Base-by-base conservation (phyloP, 768 basidiomycete genomes). In the Pisolithus microcarpus region DNA sequence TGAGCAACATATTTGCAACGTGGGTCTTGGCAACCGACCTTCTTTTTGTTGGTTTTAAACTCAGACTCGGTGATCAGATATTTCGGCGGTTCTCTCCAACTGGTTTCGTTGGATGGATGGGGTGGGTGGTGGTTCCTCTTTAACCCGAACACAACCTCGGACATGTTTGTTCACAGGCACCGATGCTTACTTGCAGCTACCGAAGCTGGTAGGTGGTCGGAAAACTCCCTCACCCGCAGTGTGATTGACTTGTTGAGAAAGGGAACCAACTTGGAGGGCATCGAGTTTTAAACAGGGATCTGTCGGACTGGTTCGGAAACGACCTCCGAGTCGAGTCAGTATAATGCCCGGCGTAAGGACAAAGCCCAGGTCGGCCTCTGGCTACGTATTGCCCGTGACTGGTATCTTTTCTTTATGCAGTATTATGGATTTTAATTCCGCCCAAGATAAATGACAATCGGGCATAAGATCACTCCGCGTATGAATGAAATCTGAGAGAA, bases 1-100 rank as follows among this genome's bases (percentile, higher is more conserved):
- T 92, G 88, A 88, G 90, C 63, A 85, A 89, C 59, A 91, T 92
- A 34, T 91, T 82, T 65, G 82, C 90, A 52, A 90, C 83, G 79
- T 88, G 58, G 52, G 79, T 66, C 36, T 26, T 42, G 28, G 4
- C n/a, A 18, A 45, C 54, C 45, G 23, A n/a, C n/a, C n/a, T n/a
- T n/a, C n/a, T n/a, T 5, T 50, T 16, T 34, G 18, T 34, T 9
- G 36, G 19, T 30, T 44, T 48, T 43, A 23, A 24, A 15, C 39
- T 47, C 54, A 52, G 40, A 24, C 11, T 8, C 34, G 10, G 21
- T 50, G 46, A 21, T 23, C 40, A 89, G 87, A 46, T 91, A 91
- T 66, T 90, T 91, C 58, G 87, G 89, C 19, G 90, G 90, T 7
- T 84, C 83, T 2, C 65, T 92, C 39, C 84, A 89, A 52, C 67